Conservation (phyloP, 208 protist genomes). For the Trypanosoma conorhini region DNA sequence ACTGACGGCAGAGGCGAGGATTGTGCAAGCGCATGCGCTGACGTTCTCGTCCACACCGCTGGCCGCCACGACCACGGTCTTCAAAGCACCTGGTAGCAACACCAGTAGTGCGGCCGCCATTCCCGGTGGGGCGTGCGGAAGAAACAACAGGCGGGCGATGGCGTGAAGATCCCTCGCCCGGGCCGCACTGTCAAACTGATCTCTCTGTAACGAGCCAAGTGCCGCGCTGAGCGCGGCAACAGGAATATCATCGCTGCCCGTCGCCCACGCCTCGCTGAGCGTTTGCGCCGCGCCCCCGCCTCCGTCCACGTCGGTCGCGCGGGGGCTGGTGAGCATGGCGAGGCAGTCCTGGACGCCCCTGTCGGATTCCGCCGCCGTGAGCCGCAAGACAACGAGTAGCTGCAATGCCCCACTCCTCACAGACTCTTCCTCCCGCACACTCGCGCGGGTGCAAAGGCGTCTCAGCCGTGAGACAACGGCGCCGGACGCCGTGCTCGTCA, state of each 20-base stretch:
- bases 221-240: constrained; percentile 1
- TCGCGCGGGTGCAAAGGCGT: neutral
- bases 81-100: constrained; percentile 19
- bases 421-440: neutral
- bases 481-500: neutral
- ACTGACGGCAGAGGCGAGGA: constrained; percentile 23
- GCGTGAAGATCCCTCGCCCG: constrained; percentile 16
- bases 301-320: neutral
- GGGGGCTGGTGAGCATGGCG: neutral
- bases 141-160: constrained; percentile 14
- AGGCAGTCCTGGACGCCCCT: neutral
- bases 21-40: constrained; percentile 21
- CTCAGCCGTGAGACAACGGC: constrained; percentile 10
- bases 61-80: constrained; percentile 20
- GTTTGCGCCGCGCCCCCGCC: neutral
- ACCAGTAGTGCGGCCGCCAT: constrained; percentile 22
- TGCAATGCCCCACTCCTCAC: constrained; percentile 9
- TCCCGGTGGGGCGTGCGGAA: neutral
- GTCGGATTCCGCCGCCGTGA: neutral
- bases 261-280: constrained; percentile 7
- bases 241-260: constrained; percentile 3
- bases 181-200: constrained; percentile 26
- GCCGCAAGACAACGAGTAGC: constrained; percentile 14
- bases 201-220: constrained; percentile 16
- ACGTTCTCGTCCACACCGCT: constrained; percentile 30